Base-by-base conservation (phyloP, 108 stramenopile genomes). In the Aureococcus anophagefferens region DNA sequence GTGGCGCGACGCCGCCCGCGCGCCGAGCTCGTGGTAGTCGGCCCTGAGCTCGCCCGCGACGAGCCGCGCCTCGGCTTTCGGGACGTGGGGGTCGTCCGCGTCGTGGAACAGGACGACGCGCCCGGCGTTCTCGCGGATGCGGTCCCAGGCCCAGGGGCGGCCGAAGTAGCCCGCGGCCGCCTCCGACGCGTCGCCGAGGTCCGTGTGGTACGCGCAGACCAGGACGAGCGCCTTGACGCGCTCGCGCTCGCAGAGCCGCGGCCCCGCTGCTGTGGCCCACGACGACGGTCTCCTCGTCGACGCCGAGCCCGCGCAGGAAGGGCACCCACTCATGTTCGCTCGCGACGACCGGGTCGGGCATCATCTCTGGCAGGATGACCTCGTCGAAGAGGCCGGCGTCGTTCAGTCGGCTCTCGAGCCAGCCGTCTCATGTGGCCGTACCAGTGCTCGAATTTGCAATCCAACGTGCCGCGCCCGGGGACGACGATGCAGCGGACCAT, bases 211-310 rank as follows among this genome's bases (percentile, higher is more conserved):
- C 46, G 88, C 86, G 37, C 86, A 79, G 33, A 89, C 88, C 35
- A 89, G 80, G 0, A 89, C 81, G 35, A 69, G 66, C 13, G 83
- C 88, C 33, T 80, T 69, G 14, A 80, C 66, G 3, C 71, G 67
- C 68, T 87, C 83, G 15, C 62, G 15, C 74, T 89, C 88, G 31
- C 84, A 76, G 74, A 87, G 87, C 40, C 88, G 76, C 86, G 16
- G 88, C 84, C 31, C 88, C 88, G 14, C 85, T 86, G 68, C 85
- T 86, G 71, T 89, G 88, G 30, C 88, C 88, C 0, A 89, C 83
- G 32, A 89, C 67, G 45, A 89, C 77, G 0, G 74, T 75, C 30
- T 75, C 44, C 3, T 13, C 29, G 51, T 70, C 74, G 30, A 72
- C n/a, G 5, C 64, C 64, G 65, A 76, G 71, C 31, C 70, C 71